Evolutionary conservation across 2,329 filamentous ascomycete genomes (phyloP), one percentile per base, ranked within the genome.

Genomic region (Paecilomyces variotii): DNA sequence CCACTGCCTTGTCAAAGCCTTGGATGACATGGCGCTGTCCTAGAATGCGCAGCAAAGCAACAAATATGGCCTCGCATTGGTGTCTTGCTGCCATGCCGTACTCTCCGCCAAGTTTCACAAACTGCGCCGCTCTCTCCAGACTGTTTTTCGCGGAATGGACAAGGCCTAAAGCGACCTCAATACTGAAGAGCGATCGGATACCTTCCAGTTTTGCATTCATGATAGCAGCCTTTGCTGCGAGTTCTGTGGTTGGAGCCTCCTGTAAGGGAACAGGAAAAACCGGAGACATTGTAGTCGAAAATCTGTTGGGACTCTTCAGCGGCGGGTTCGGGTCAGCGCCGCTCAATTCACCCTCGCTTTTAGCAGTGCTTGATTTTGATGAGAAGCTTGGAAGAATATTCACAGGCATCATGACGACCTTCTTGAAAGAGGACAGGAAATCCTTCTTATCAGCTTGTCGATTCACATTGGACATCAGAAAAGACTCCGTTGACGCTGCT

Each of bases 381-480:
- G 83, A 79, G 62, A 90, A 84, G 53, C 83, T 87, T 1, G 91
- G 90, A 3, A 97, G 79, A 7, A 91, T 93, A 56, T 90, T 96
- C 54, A 99, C 93, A 1, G 94, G 94, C 87, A 96, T 95, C 92
- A 99, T 97, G 63, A 99, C 90, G 7, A 99, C 94, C 74, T 97
- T 97, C 70, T 91, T 97, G 80, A 99, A 99, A 0, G 92, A 96
- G 53, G 87, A 94, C 61, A 99, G 72, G 67, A 99, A 99, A 71
- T 99, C 94, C 65, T 91, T 90, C 76, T 99, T 99, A 63, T 95
- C 94, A 0, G 91, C 94, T 71, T 96, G 91, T 27, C 94, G 84
- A 70, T 93, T 97, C 69, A 97, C 86, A 71, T 91, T 97, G 26
- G 88, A 89, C 93, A 97, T 97, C 76, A 91, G 94, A 70, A 95